phyloP scores from a whole-genome alignment of 345 rosid genomes.

The Sonneratia caseolaris region DNA sequence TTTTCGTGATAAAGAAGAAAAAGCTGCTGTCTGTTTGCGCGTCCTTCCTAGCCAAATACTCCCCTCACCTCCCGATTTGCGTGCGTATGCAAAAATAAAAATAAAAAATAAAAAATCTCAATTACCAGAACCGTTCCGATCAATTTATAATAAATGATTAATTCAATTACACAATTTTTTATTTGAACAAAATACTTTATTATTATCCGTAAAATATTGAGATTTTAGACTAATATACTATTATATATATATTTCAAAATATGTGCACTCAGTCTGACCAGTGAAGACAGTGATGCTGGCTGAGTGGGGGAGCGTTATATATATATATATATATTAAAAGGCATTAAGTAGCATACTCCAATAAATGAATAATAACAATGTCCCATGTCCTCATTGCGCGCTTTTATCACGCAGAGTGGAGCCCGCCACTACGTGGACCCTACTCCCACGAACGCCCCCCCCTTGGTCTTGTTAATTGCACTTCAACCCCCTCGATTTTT shows the following conservation, averaged over 20 bases:
- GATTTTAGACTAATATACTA: too few species aligned
- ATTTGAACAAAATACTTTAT: too few species aligned
- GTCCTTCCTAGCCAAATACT: constrained; percentile 17
- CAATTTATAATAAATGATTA: too few species aligned
- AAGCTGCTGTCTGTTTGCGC: constrained; percentile 17
- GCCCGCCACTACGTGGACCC: not conserved
- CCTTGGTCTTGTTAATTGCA: not conserved
- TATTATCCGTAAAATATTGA: too few species aligned
- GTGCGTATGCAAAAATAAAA: too few species aligned
- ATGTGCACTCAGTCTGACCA: not conserved
- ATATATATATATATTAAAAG: not conserved
- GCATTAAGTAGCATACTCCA: not conserved
- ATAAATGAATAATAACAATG: not conserved
- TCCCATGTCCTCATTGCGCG: not conserved
- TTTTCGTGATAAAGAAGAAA: constrained; percentile 6
- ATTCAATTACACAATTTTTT: too few species aligned
- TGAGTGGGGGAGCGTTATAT: constrained; percentile 1
- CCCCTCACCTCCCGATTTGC: not conserved
- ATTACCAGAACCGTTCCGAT: too few species aligned
- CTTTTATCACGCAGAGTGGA: not conserved
- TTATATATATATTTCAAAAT: too few species aligned
- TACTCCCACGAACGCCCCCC: constrained; percentile 3
- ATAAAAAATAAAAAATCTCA: too few species aligned
- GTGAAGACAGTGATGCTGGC: not conserved
- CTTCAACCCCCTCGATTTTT: not conserved